These are phyloP conservation scores for Kuraishia floccosa DNA, from an alignment of 805 yeast genomes.

Conservation along the genomic window DNA sequence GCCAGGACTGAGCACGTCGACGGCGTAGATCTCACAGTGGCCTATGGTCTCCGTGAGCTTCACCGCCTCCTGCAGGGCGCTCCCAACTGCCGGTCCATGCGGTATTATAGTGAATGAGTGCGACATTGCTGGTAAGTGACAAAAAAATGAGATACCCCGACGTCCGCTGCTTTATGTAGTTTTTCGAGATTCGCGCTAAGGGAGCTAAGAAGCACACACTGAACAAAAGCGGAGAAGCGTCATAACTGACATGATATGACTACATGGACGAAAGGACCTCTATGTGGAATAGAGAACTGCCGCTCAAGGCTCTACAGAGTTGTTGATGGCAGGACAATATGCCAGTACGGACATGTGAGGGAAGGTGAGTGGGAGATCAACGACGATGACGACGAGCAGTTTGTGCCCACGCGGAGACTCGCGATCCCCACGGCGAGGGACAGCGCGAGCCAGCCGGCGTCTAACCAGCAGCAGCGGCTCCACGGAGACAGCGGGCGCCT, in stretches of 20 bases:
- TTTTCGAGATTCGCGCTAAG: not conserved
- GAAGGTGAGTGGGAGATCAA: conserved; percentile 71
- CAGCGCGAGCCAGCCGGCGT: conserved; percentile 1
- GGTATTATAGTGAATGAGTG: conserved; percentile 19
- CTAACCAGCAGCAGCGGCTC: not conserved
- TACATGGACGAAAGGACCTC: conserved; percentile 67
- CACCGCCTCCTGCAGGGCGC: too few species aligned
- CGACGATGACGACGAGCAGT: conserved; percentile 66
- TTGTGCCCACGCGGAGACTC: conserved; percentile 43
- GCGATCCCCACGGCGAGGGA: conserved; percentile 2
- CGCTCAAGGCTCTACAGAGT: conserved; percentile 63
- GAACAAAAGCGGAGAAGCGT: too few species aligned
- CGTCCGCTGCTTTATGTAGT: not conserved
- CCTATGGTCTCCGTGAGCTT: too few species aligned
- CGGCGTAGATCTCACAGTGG: too few species aligned
- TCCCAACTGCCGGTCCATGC: too few species aligned
- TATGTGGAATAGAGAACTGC: conserved; percentile 89
- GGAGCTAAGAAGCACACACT: not conserved
- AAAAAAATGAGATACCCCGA: too few species aligned
- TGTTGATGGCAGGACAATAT: conserved; percentile 69
- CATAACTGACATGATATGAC: too few species aligned
- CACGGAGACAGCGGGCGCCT: conserved; percentile 2
- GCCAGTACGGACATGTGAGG: conserved; percentile 86
- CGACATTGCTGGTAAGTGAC: too few species aligned
- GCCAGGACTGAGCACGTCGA: conserved; percentile 16